Base-by-base conservation (phyloP, 805 yeast genomes). In the Monosporozyma unispora region DNA sequence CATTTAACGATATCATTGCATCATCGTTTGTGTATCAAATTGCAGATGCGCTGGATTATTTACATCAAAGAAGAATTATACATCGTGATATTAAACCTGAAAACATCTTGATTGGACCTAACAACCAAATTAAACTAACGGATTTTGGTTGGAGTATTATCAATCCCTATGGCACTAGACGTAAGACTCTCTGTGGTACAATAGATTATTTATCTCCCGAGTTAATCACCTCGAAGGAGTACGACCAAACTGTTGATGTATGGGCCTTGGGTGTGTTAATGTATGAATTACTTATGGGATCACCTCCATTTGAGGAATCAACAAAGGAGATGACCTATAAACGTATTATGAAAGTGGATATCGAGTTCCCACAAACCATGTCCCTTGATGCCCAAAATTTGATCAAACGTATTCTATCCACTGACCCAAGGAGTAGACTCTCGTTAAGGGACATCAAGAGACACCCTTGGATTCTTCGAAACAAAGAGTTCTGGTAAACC, bases 51-150 rank as follows among this genome's bases (percentile, higher is more conserved):
- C 74, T 91, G 44, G 67, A 73, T 9, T 87, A 89, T 60, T 70
- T 93, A 54, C 98, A 91, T 66, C 70, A 76, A 33, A 86, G 83
- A 58, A 80, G 83, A 55, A 81, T 93, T 42, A 85, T 91, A 25
- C 99, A 91, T 62, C 75, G 98, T 52, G 99, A 91, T 62, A 79
- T 91, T 55, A 91, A 91, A 66, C 98, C 98, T 0, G 98, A 93
- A 63, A 91, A 91, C 59, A 85, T 91, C 46, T 68, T 91, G 41
- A 70, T 91, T 10, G 87, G 88, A 6, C 76, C 81, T 52, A 80
- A 87, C 60, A 86, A 89, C 54, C 78, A 77, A 22, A 74, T 91
- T 48, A 91, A 90, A 63, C 74, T 91, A 37, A 84, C 96, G 18
- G 99, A 91, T 68, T 91, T 93, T 64, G 99, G 99, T 12, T 91